phyloP scores from a whole-genome alignment of 805 yeast species.

The Cyberlindnera mrakii region DNA sequence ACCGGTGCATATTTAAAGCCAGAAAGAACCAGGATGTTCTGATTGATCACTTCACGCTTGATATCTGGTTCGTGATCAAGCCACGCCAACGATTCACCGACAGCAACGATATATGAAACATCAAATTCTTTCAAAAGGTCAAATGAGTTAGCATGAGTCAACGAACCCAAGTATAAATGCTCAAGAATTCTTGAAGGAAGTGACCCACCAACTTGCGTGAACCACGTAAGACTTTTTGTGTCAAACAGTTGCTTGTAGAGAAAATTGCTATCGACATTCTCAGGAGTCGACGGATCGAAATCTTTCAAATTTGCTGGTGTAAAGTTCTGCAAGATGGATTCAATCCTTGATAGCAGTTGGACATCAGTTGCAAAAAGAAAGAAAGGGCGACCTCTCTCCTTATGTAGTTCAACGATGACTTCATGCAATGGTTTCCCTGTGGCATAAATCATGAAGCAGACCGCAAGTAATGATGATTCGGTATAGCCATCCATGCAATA shows the following conservation, averaged over 20 bases:
- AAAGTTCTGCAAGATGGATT: conserved; percentile 49
- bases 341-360: conserved; percentile 55
- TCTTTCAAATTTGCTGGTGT: conserved; percentile 40
- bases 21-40: conserved; percentile 14
- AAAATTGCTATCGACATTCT: conserved; percentile 22
- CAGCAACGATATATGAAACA: conserved; percentile 71
- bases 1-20: conserved; percentile 18
- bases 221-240: conserved; percentile 23
- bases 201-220: conserved; percentile 44
- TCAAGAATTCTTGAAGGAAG: conserved; percentile 81
- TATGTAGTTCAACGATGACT: conserved; percentile 61
- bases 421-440: conserved; percentile 55
- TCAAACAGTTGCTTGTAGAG: conserved; percentile 30
- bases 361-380: conserved; percentile 79
- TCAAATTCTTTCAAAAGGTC: conserved; percentile 58
- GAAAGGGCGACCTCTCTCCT: conserved; percentile 66
- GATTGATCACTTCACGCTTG: conserved; percentile 14
- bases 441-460: conserved; percentile 67
- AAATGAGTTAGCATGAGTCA: conserved; percentile 72
- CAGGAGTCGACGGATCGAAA: conserved; percentile 11
- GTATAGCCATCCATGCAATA: conserved; percentile 91
- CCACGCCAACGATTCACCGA: conserved; percentile 80
- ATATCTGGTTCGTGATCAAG: conserved; percentile 22
- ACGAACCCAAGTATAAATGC: conserved; percentile 79
- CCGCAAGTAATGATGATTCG: conserved; percentile 71